These are phyloP conservation scores for Funneliformis caledonium DNA, from an alignment of 371 early-diverging fungal species.

Conservation along the genomic window DNA sequence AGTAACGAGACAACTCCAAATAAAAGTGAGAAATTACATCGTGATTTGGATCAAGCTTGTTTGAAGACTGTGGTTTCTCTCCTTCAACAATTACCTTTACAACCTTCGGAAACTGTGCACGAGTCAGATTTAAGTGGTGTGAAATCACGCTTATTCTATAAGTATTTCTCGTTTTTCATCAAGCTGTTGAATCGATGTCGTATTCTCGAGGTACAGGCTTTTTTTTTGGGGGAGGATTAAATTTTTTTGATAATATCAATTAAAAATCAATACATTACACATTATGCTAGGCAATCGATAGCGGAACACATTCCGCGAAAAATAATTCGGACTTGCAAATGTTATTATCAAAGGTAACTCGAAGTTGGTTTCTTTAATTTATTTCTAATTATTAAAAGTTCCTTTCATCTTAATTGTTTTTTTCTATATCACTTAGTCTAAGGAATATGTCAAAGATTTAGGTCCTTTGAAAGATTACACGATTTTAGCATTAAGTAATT, in stretches of 20 bases:
- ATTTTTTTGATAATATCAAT: slow-evolving; percentile 38
- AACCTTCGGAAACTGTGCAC: slow-evolving; percentile 70
- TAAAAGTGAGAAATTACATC: slow-evolving; percentile 67
- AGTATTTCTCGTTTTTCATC: slow-evolving; percentile 89
- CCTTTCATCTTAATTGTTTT: neutral
- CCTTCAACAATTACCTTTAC: slow-evolving; percentile 82
- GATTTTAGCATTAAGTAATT: slow-evolving; percentile 86
- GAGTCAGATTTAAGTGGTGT: slow-evolving; percentile 70
- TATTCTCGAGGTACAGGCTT: slow-evolving; percentile 57
- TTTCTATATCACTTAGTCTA: slow-evolving; percentile 50
- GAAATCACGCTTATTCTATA: slow-evolving; percentile 81
- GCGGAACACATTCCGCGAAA: slow-evolving; percentile 42
- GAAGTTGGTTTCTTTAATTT: neutral
- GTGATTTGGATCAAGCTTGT: slow-evolving; percentile 82
- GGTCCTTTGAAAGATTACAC: slow-evolving; percentile 81
- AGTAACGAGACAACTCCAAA: slow-evolving; percentile 15
- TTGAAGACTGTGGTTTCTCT: slow-evolving; percentile 84
- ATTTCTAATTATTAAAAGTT: slow-evolving; percentile 19
- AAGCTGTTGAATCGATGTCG: slow-evolving; percentile 85
- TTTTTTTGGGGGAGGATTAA: neutral
- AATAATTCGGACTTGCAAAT: slow-evolving; percentile 50
- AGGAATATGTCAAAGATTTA: slow-evolving; percentile 65
- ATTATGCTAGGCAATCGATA: slow-evolving; percentile 44
- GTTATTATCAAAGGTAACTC: slow-evolving; percentile 49
- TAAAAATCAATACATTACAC: neutral